Evolutionary conservation across 2,329 filamentous ascomycete species (phyloP).

Genomic region (Xylaria sp.): DNA sequence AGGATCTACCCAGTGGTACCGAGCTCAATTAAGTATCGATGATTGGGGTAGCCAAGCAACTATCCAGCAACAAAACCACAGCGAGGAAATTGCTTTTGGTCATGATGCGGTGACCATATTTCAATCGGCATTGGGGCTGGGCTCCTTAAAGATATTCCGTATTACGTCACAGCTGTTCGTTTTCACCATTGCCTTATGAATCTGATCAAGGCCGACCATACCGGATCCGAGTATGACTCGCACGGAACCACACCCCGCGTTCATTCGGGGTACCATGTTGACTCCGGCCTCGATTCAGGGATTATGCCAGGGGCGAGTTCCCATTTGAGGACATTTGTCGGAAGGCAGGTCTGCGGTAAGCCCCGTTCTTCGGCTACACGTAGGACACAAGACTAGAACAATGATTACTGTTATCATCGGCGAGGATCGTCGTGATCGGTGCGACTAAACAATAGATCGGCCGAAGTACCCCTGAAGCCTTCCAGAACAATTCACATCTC

Average conservation of each 20-base stretch:
- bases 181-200: neutral
- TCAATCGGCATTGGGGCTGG: neutral
- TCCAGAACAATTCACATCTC: neutral
- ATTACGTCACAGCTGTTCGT: neutral
- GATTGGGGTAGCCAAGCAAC: neutral
- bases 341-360: neutral
- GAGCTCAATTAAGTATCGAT: neutral
- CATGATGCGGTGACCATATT: neutral
- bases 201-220: slow-evolving; percentile 4
- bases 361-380: neutral
- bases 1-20: neutral
- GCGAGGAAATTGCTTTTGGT: neutral
- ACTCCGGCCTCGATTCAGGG: slow-evolving; percentile 19
- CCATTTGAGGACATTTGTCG: neutral
- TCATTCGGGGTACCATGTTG: slow-evolving; percentile 9
- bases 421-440: neutral
- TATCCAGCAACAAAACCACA: neutral
- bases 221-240: slow-evolving; percentile 17
- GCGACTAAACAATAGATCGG: neutral
- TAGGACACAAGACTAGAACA: neutral
- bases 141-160: slow-evolving; percentile 6
- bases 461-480: neutral
- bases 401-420: neutral
- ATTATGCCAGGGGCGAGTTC: neutral
- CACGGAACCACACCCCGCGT: slow-evolving; percentile 6